Base-by-base conservation (phyloP, 2,329 filamentous ascomycete species). In the Myriosclerotinia duriaeana region DNA sequence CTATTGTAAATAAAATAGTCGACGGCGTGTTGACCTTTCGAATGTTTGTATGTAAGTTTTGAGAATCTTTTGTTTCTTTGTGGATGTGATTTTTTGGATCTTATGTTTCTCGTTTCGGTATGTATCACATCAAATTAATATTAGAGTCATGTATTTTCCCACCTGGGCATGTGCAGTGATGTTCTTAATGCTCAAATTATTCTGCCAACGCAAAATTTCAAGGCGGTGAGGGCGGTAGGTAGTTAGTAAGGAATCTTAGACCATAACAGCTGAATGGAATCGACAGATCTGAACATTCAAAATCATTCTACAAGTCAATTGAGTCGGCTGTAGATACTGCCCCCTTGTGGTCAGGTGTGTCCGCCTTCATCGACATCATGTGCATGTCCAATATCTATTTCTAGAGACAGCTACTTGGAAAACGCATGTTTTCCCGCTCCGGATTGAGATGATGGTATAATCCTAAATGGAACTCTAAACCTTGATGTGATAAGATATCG, bases 1-100 rank as follows among this genome's bases (percentile, higher is more conserved):
- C 75, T 73, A 14, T 44, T 55, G 20, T 36, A 55, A 34, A 53
- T 40, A 20, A 30, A 62, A 66, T 67, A 59, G 36, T 53, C 68
- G 64, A 52, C 52, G 53, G 56, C 53, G 61, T 69, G 65, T 61
- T 61, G 63, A 20, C 64, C 44, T 56, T 42, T 66, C 66, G 64
- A 44, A 40, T 59, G 34, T 22, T 52, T 34, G 54, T 52, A n/a
- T 44, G 14, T 1, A 15, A 26, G 11, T 34, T 30, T 26, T 26
- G 26, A 26, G 52, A 44, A 40, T 52, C 42, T 59, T n/a, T n/a
- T 36, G 34, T 6, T 60, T 46, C 22, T 17, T 56, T 60, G 36
- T 26, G 26, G 34, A 11, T 50, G 17, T 34, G 9, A 26, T 38
- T 60, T 22, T 65, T 52, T 42, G 17, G 30, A 8, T 11, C 9